Percentiles rank a stretch among this genome's conserved stretches.
Evolutionary conservation across 768 basidiomycete species (phyloP).

Genomic region (Austroboletus eburneus): DNA sequence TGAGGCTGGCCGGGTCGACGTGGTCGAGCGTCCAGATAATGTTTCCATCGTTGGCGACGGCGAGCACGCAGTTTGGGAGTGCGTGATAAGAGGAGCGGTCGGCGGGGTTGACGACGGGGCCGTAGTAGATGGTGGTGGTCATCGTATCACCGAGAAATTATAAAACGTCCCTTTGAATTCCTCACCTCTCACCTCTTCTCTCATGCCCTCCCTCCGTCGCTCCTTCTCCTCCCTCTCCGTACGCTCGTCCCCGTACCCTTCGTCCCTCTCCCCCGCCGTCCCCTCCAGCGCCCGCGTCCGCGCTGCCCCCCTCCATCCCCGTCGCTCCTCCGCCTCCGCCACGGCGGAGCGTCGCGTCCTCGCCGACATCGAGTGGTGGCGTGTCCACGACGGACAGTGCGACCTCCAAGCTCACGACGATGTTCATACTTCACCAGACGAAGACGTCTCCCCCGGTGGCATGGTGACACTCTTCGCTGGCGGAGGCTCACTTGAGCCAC

Average conservation of each 20-base stretch:
- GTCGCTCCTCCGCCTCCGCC: constrained; percentile 69
- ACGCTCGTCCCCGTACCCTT: constrained; percentile 64
- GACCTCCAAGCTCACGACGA: constrained; percentile 30
- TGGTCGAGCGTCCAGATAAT: constrained; percentile 72
- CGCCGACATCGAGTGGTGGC: constrained; percentile 89
- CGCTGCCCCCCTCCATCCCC: constrained; percentile 34
- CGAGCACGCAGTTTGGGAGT: constrained; percentile 51
- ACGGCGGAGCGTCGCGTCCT: constrained; percentile 63
- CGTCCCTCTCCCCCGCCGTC: constrained; percentile 33
- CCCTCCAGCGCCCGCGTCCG: constrained; percentile 38
- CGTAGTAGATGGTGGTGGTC: constrained; percentile 46
- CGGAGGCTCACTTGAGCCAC: constrained; percentile 36
- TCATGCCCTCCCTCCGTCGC: constrained; percentile 78
- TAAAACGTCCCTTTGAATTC: constrained; percentile 39
- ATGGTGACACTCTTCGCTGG: constrained; percentile 35
- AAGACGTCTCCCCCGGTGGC: constrained; percentile 18
- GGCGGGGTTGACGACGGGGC: constrained; percentile 56
- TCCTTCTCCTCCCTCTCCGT: constrained; percentile 66
- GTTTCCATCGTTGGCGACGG: constrained; percentile 45
- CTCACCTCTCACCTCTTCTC: constrained; percentile 25
- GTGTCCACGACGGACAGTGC: constrained; percentile 68
- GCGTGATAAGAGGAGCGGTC: constrained; percentile 36
- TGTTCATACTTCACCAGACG: constrained; percentile 3
- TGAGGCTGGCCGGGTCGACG: constrained; percentile 44
- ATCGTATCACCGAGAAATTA: constrained; percentile 33